These are phyloP conservation scores for Celoporthe dispersa DNA, from an alignment of 2,329 filamentous ascomycete species.

Conservation along the genomic window DNA sequence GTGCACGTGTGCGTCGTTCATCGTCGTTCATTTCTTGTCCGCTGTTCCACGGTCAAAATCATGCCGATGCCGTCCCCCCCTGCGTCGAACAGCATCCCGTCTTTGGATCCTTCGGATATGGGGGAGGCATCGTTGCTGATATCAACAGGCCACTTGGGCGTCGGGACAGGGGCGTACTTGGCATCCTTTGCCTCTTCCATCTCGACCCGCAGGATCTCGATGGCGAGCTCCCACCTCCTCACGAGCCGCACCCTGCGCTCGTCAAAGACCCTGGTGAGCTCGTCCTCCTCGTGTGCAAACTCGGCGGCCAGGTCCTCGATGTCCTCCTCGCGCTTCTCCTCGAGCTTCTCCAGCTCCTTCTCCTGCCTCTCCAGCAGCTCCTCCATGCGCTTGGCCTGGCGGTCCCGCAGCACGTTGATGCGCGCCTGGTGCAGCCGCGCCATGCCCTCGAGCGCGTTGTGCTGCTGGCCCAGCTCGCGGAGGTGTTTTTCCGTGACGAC, in stretches of 20 bases:
- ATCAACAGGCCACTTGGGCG: constrained; percentile 48
- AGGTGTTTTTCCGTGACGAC: constrained; percentile 64
- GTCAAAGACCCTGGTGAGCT: constrained; percentile 49
- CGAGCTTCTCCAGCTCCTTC: constrained; percentile 52
- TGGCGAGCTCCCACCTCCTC: constrained; percentile 56
- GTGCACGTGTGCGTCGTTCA: not conserved
- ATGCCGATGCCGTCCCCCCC: constrained; percentile 15
- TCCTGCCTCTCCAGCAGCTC: constrained; percentile 61
- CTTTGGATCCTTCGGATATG: constrained; percentile 6
- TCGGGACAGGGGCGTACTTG: constrained; percentile 46
- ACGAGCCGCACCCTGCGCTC: constrained; percentile 50
- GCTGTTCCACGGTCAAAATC: constrained; percentile 8
- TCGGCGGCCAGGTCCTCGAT: constrained; percentile 51
- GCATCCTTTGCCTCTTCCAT: constrained; percentile 51
- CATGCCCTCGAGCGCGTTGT: constrained; percentile 63
- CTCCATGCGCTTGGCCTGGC: constrained; percentile 65
- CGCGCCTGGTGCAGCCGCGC: constrained; percentile 61
- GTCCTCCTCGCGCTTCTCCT: constrained; percentile 51
- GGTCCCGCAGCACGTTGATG: constrained; percentile 69
- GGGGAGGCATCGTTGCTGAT: constrained; percentile 25
- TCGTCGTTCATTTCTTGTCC: not conserved
- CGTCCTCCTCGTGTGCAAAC: constrained; percentile 56
- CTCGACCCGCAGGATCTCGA: constrained; percentile 58
- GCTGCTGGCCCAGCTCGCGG: constrained; percentile 63
- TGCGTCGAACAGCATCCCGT: constrained; percentile 23